Conservation (phyloP, 129 eudicot genomes). For the sunflower (Helianthus annuus) region DNA sequence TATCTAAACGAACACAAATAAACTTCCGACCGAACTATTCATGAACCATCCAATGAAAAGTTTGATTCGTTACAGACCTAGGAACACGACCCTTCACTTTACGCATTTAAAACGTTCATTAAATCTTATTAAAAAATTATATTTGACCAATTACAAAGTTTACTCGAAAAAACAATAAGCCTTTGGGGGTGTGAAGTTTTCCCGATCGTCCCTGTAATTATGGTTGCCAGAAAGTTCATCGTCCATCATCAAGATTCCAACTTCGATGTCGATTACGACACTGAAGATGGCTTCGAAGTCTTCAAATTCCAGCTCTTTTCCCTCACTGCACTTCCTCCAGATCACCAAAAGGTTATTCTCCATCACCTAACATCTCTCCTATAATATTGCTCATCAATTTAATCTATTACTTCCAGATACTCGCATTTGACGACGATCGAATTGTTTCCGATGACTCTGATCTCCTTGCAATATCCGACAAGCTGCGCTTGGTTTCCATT, state of each 20-base stretch:
- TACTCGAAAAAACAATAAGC: no score
- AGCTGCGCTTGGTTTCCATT: constrained; percentile 62
- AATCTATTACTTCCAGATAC: constrained; percentile 42
- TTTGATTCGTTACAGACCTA: no score
- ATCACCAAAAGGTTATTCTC: constrained; percentile 67
- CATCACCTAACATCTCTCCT: background rate
- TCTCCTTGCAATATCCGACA: constrained; percentile 54
- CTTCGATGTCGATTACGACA: constrained; percentile 78
- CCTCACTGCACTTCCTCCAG: constrained; percentile 80
- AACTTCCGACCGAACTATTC: no score
- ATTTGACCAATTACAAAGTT: no score
- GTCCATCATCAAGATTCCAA: constrained; percentile 55
- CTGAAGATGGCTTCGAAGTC: constrained; percentile 87
- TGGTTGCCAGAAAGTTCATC: constrained; percentile 68
- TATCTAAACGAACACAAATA: no score
- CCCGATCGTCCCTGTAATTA: constrained; percentile 4
- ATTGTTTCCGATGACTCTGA: constrained; percentile 66
- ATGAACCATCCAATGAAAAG: no score
- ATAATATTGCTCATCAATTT: background rate
- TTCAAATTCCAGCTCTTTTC: constrained; percentile 80
- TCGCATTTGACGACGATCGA: constrained; percentile 50
- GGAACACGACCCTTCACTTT: no score
- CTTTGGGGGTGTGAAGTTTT: background rate
- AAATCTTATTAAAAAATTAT: no score
- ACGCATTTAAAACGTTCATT: no score